Evolutionary conservation across 306 rosid genomes (phyloP).

Genomic region (Castanea crenata): DNA sequence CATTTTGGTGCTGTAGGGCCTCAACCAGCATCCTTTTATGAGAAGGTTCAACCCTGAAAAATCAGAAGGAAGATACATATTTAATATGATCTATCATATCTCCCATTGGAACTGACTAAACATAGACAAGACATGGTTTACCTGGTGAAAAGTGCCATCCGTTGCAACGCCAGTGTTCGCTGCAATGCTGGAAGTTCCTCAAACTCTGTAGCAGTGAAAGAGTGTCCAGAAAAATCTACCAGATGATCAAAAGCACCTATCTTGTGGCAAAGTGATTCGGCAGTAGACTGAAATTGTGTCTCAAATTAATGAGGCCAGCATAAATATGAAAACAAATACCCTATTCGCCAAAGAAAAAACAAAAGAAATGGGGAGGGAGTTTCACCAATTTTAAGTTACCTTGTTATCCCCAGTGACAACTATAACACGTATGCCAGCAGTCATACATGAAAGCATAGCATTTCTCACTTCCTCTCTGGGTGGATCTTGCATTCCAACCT

Average conservation of each 20-base stretch:
- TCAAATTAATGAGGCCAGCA: constrained; percentile 27
- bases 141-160: constrained; percentile 92
- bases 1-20: constrained; percentile 93
- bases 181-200: constrained; percentile 91
- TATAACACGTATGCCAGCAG: constrained; percentile 99
- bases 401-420: constrained; percentile 99
- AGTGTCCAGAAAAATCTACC: constrained; percentile 72
- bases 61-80: constrained; percentile 12
- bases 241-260: constrained; percentile 91
- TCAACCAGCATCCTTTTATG: constrained; percentile 97
- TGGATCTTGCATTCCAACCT: constrained; percentile 99
- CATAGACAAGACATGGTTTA: constrained; percentile 23
- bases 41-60: constrained; percentile 92
- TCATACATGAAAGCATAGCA: constrained; percentile 94
- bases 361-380: neutral
- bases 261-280: constrained; percentile 95
- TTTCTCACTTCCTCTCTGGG: constrained; percentile 97
- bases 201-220: constrained; percentile 93
- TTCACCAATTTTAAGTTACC: constrained; percentile 42
- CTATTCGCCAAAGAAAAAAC: constrained; percentile 6
- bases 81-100: neutral
- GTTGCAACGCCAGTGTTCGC: constrained; percentile 85
- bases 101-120: neutral
- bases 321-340: constrained; percentile 7
- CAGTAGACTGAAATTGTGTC: constrained; percentile 69